phyloP scores from a whole-genome alignment of 2,329 filamentous ascomycete species.

The Aspergillus thermomutatus region DNA sequence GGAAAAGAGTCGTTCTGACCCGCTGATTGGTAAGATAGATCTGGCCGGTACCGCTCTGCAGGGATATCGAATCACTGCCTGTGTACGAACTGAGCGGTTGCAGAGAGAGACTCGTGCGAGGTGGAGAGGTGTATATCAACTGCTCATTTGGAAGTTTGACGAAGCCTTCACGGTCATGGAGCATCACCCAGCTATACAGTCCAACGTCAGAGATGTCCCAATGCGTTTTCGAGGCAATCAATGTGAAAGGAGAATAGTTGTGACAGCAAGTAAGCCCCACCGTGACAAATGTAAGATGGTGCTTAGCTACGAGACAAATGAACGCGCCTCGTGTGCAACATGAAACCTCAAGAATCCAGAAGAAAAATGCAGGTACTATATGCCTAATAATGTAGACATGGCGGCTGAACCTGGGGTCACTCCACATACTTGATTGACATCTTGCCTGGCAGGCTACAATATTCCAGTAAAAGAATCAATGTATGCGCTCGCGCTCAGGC shows the following conservation, averaged over 20 bases:
- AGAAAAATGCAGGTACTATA: background rate
- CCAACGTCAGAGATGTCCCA: background rate
- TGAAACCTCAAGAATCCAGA: background rate
- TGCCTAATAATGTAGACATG: background rate
- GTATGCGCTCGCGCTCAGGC: background rate
- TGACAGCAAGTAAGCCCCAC: too few relatives aligned
- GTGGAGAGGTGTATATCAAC: conserved; percentile 74
- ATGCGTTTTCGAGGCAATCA: background rate
- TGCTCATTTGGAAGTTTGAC: conserved; percentile 82
- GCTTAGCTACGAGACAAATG: too few relatives aligned
- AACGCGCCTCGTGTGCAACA: background rate
- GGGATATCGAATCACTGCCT: conserved; percentile 60
- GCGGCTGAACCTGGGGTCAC: conserved; percentile 5
- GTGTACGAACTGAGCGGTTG: conserved; percentile 66
- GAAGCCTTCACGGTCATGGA: conserved; percentile 68
- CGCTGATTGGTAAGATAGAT: conserved; percentile 82
- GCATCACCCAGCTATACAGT: conserved; percentile 79
- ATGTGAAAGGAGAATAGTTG: background rate
- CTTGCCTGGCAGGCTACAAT: conserved; percentile 12
- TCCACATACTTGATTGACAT: conserved; percentile 43
- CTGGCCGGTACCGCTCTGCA: conserved; percentile 71
- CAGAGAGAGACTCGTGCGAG: conserved; percentile 72
- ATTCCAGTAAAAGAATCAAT: background rate
- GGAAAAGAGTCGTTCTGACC: conserved; percentile 49
- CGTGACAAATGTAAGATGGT: background rate